Base-by-base conservation (phyloP, 768 basidiomycete species). In the Tubosaeta sp. region DNA sequence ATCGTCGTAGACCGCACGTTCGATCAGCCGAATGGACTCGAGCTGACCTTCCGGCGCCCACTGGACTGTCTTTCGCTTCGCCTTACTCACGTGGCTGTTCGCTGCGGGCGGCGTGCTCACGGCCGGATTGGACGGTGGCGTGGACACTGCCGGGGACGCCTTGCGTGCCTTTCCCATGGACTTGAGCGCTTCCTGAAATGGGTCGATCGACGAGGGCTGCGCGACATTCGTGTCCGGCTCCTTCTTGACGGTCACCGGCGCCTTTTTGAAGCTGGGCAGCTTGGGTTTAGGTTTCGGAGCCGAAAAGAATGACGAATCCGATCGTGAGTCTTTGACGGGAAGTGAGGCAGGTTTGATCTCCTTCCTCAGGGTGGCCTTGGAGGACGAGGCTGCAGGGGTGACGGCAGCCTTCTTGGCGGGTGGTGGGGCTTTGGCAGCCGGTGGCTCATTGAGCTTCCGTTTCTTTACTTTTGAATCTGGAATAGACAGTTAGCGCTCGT, bases 241-340 rank as follows among this genome's bases (percentile, higher is more conserved):
- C 60, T 74, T 76, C 72, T 83, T 81, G 49, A 60, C 66, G 9
- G 69, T 58, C 6, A 71, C 69, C 0, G 82, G 78, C 11, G 84
- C 86, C 69, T 92, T 93, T 73, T 86, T 91, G 76, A 93, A 93
- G 50, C 80, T 89, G 11, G 91, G 91, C 19, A 93, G 73, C 69
- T 87, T 89, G 29, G 86, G 81, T 63, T 91, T 91, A 17, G 85
- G 81, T 65, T 91, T 92, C 6, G 89, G 87, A 37, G 86, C 85
- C 49, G 90, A 91, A 70, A 93, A 93, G 70, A 93, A 92, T 2
- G 88, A 90, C 43, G 85, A 86, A 68, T 92, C 91, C 12, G 88
- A 84, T 72, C 90, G 87, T 16, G 88, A 86, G 58, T 87, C 88
- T 65, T 90, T 89, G 51, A 81, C 76, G 3, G 72, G 64, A 3